Evolutionary conservation across 2,329 filamentous ascomycete species (phyloP), one percentile per base, ranked within the genome.

Genomic region (Scedosporium aurantiacum): DNA sequence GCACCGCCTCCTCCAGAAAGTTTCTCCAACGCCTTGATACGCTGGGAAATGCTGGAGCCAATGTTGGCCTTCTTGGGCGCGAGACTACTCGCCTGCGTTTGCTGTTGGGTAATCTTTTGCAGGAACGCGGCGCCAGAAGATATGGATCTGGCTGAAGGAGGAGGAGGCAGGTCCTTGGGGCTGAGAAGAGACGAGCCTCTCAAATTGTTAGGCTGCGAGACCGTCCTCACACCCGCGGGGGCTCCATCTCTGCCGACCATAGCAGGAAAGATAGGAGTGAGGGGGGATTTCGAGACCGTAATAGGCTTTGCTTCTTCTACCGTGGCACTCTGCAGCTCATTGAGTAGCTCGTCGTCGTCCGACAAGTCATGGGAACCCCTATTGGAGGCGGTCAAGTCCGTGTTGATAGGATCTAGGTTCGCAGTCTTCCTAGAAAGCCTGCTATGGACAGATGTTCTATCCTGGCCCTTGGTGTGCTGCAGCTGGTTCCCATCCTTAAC

Each of bases 11-110:
- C 64, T 8, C 79, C 74, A 63, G 86, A 81, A 66, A 94, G 81
- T 72, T 91, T 92, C 70, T 96, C 90, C 60, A 99, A 78, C 5
- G 92, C 91, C 73, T 96, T 95, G 72, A 87, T 97, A 50, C 94
- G 87, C 71, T 93, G 90, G 2, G 93, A 95, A 63, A 99, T 97
- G 66, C 90, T 91, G 7, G 89, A 91, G 6, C 91, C 92, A 25
- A 97, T 83, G 68, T 90, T 94, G 65, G 87, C 81, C 71, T 92
- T 95, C 71, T 89, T 91, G 3, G 83, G 78, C 56, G 80, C 76
- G 5, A 50, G 28, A 58, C 87, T 69, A 59, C 80, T 79, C 14
- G 81, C 70, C 14, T 73, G 73, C 54, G 70, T 72, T 32, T 77
- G 73, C 66, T 83, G 82, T 64, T 81, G 82, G 6, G 76, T 76